Evolutionary conservation across 345 rosid genomes (phyloP).

Genomic region (Gossypium arboreum): DNA sequence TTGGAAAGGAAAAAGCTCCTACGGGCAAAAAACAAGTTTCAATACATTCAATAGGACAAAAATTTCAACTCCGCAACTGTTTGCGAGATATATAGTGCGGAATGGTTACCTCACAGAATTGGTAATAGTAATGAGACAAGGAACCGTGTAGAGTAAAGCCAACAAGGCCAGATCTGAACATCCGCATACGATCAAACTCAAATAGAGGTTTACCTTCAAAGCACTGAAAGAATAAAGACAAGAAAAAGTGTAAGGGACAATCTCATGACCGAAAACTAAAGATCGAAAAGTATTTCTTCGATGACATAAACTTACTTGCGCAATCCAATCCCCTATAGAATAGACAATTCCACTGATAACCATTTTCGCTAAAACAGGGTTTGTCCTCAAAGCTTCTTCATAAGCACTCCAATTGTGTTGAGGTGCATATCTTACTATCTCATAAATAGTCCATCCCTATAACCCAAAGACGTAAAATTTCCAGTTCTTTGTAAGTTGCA

Average conservation of each 20-base stretch:
- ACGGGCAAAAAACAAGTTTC: background rate
- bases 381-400: constrained; percentile 78
- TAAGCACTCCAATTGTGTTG: constrained; percentile 94
- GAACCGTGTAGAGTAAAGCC: constrained; percentile 95
- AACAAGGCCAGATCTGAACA: constrained; percentile 86
- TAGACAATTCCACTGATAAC: constrained; percentile 88
- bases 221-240: constrained; percentile 42
- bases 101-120: constrained; percentile 69
- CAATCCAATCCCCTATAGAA: constrained; percentile 95
- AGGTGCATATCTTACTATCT: constrained; percentile 91
- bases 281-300: background rate
- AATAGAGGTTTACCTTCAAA: constrained; percentile 85
- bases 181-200: constrained; percentile 81
- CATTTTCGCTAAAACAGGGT: constrained; percentile 94
- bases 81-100: background rate
- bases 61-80: background rate
- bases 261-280: background rate
- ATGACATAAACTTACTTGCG: constrained; percentile 55
- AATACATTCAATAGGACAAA: background rate
- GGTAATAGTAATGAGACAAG: constrained; percentile 87
- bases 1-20: constrained; percentile 78
- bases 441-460: constrained; percentile 91
- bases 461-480: constrained; percentile 7
- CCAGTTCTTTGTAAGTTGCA: background rate
- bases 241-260: background rate